Evolutionary conservation across 768 basidiomycete species (phyloP).

Genomic region (Tricholoma sp.): DNA sequence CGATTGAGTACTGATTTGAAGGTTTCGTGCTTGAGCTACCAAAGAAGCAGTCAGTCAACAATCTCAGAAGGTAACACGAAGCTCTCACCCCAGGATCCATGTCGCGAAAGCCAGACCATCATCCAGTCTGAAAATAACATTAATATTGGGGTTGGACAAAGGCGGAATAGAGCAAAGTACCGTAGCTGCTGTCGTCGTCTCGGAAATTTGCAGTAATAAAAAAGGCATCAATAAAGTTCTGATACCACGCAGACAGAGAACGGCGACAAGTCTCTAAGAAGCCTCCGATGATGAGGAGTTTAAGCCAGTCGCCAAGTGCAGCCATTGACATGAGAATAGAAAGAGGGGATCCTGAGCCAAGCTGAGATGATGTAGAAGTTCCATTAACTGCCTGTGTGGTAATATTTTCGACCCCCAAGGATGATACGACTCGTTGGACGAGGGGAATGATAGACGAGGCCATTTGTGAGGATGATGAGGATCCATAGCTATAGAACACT

Average conservation of each 20-base stretch:
- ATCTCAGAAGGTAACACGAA: background rate
- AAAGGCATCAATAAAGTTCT: slow-evolving; percentile 42
- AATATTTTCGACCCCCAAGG: background rate
- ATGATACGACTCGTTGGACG: slow-evolving; percentile 3
- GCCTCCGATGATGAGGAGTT: slow-evolving; percentile 59
- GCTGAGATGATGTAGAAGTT: background rate
- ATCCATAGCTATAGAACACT: background rate
- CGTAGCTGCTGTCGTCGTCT: slow-evolving; percentile 50
- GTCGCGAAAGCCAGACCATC: slow-evolving; percentile 58
- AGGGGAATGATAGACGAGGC: slow-evolving; percentile 8
- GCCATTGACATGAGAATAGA: slow-evolving; percentile 46
- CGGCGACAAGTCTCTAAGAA: slow-evolving; percentile 56
- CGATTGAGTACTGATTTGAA: slow-evolving; percentile 18
- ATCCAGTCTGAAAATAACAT: slow-evolving; percentile 51
- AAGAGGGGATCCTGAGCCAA: slow-evolving; percentile 28
- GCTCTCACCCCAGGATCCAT: slow-evolving; percentile 52
- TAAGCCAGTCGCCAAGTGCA: slow-evolving; percentile 58
- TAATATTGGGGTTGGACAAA: background rate
- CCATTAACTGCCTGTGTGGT: background rate
- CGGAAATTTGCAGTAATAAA: slow-evolving; percentile 62
- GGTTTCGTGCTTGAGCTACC: slow-evolving; percentile 11
- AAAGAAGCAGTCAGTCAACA: background rate
- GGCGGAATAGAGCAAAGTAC: slow-evolving; percentile 27
- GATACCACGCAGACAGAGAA: slow-evolving; percentile 35
- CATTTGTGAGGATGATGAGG: background rate